phyloP scores from a whole-genome alignment of 495 filamentous ascomycete genomes.

The Beverwykella pulmonaria region DNA sequence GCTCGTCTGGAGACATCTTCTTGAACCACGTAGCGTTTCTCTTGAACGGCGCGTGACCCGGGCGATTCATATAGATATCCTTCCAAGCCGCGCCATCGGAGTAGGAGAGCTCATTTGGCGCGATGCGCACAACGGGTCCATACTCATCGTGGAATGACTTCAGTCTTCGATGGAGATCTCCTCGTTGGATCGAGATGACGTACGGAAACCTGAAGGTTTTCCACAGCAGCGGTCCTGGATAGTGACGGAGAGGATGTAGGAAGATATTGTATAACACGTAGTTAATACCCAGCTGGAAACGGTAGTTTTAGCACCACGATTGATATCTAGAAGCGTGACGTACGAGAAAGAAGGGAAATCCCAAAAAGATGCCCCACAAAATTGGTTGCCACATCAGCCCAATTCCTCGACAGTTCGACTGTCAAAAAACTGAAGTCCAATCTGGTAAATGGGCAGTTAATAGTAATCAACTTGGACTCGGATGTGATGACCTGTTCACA shows the following conservation, averaged over 20 bases:
- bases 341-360: not conserved
- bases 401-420: too few relatives aligned
- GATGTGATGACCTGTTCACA: too few relatives aligned
- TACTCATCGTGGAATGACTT: conserved; percentile 31
- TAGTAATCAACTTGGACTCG: too few relatives aligned
- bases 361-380: not conserved
- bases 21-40: conserved; percentile 20
- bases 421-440: too few relatives aligned
- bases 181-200: conserved; percentile 24
- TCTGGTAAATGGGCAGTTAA: too few relatives aligned
- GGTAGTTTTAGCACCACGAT: not conserved
- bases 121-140: conserved; percentile 27
- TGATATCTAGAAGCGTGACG: not conserved
- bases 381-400: not conserved
- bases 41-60: conserved; percentile 7
- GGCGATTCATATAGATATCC: conserved; percentile 29
- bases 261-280: conserved; percentile 51
- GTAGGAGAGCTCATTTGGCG: conserved; percentile 32
- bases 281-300: not conserved
- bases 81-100: conserved; percentile 27
- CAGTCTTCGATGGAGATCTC: conserved; percentile 18
- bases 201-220: conserved; percentile 49
- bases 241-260: conserved; percentile 54
- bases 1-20: conserved; percentile 19
- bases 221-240: conserved; percentile 57